A percentile compares a stretch with the other conserved stretches of the same genome.
These are phyloP conservation scores for Lactarius quietus DNA, from an alignment of 768 basidiomycete species.

Conservation along the genomic window DNA sequence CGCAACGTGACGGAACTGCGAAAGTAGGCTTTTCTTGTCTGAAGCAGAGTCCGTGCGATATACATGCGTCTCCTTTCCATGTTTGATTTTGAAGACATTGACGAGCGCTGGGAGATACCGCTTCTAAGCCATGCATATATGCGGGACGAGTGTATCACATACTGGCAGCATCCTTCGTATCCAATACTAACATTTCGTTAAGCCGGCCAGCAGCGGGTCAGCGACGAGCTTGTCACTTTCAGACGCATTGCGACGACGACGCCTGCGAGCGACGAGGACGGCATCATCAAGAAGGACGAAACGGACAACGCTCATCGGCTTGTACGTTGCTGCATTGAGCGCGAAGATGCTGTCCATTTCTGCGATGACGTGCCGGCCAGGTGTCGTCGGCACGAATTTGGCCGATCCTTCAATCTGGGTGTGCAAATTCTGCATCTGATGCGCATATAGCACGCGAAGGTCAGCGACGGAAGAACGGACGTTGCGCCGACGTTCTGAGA, in stretches of 20 bases:
- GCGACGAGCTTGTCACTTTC: conserved; percentile 79
- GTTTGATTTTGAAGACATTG: conserved; percentile 95
- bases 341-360: conserved; percentile 82
- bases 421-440: conserved; percentile 90
- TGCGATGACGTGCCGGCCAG: conserved; percentile 86
- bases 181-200: conserved; percentile 90
- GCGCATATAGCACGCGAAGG: conserved; percentile 88
- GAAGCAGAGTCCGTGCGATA: conserved; percentile 78
- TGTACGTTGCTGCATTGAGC: conserved; percentile 94
- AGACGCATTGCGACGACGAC: conserved; percentile 57
- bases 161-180: conserved; percentile 95
- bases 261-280: conserved; percentile 78
- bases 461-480: conserved; percentile 94
- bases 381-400: conserved; percentile 88
- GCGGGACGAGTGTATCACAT: neutral
- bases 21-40: conserved; percentile 84
- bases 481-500: conserved; percentile 50
- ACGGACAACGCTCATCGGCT: conserved; percentile 79
- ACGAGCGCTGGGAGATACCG: conserved; percentile 54
- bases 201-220: conserved; percentile 90
- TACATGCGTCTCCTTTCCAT: conserved; percentile 92
- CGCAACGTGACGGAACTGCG: conserved; percentile 86
- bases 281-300: conserved; percentile 92
- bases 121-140: neutral
- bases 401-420: conserved; percentile 89